These are phyloP conservation scores for Basidioascus undulatus DNA, from an alignment of 768 basidiomycete species.

Conservation along the genomic window DNA sequence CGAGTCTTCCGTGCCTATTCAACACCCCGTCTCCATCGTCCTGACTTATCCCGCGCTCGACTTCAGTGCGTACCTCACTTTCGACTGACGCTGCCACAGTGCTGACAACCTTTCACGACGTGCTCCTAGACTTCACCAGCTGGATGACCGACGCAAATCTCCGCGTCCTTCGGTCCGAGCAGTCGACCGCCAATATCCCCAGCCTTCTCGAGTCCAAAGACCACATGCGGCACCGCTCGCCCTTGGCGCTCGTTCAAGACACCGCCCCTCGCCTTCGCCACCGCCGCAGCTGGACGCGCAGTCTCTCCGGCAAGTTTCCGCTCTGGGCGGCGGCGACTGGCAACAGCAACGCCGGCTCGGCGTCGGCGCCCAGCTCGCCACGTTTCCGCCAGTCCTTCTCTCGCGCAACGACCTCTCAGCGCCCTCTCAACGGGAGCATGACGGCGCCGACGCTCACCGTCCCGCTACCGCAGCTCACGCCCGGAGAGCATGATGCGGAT, in stretches of 20 bases:
- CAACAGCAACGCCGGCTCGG: no score
- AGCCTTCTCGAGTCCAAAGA: conserved; percentile 55
- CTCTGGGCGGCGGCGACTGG: no score
- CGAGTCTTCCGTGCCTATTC: conserved; percentile 37
- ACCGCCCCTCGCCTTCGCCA: no score
- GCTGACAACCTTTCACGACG: no score
- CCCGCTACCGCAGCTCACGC: background rate
- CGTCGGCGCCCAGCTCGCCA: no score
- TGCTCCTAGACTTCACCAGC: conserved; percentile 88
- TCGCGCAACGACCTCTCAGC: no score
- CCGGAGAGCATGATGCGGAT: conserved; percentile 11
- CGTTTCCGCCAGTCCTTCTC: no score
- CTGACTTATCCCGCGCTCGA: conserved; percentile 80
- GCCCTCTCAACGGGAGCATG: background rate
- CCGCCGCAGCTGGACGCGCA: conserved; percentile 27
- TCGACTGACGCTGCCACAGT: no score
- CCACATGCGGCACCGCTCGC: conserved; percentile 70
- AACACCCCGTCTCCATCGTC: conserved; percentile 55
- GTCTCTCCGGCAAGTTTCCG: conserved; percentile 11
- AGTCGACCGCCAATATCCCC: conserved; percentile 56
- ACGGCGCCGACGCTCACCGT: no score
- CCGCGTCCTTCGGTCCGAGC: conserved; percentile 61
- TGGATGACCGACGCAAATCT: conserved; percentile 62
- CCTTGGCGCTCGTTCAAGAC: conserved; percentile 74
- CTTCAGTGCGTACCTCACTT: no score